Percentiles rank a stretch among this genome's conserved stretches.
phyloP scores from a whole-genome alignment of 768 basidiomycete genomes.

The Podaxis carcinomalis region DNA sequence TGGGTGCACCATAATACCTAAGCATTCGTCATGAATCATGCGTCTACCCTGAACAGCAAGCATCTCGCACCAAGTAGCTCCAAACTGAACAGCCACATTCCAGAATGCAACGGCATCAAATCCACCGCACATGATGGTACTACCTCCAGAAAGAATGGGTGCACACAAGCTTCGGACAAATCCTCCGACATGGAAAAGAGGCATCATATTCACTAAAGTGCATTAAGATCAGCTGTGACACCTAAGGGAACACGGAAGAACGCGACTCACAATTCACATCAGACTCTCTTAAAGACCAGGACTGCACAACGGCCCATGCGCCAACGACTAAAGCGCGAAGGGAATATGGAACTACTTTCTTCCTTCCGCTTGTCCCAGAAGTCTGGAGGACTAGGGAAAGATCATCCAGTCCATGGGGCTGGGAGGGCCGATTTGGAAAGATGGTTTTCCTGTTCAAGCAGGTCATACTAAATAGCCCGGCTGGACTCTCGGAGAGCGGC shows the following conservation, averaged over 20 bases:
- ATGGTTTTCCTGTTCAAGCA: conserved; percentile 19
- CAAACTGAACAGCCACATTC: conserved; percentile 31
- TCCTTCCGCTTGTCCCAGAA: conserved; percentile 54
- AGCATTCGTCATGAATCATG: conserved; percentile 5
- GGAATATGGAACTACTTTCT: conserved; percentile 45
- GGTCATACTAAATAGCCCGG: conserved; percentile 37
- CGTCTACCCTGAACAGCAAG: background rate
- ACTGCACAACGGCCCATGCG: conserved; percentile 37
- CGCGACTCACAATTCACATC: conserved; percentile 42
- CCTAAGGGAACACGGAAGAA: background rate
- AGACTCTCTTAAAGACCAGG: conserved; percentile 33
- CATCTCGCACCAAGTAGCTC: conserved; percentile 45
- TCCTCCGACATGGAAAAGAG: conserved; percentile 58
- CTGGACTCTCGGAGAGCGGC: conserved; percentile 27
- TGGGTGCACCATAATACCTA: conserved; percentile 49
- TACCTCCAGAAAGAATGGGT: conserved; percentile 52
- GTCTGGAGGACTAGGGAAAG: conserved; percentile 55
- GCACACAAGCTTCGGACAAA: conserved; percentile 55
- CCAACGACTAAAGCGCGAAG: conserved; percentile 39
- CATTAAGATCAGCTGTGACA: conserved; percentile 6
- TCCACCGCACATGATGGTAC: conserved; percentile 49
- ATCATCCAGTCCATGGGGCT: conserved; percentile 35
- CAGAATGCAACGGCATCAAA: conserved; percentile 53
- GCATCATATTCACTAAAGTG: conserved; percentile 43
- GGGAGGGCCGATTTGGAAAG: conserved; percentile 20